Percentiles rank a stretch among this genome's conserved stretches.
Evolutionary conservation across 805 yeast species (phyloP).

Genomic region (Candida cerambycidarum): DNA sequence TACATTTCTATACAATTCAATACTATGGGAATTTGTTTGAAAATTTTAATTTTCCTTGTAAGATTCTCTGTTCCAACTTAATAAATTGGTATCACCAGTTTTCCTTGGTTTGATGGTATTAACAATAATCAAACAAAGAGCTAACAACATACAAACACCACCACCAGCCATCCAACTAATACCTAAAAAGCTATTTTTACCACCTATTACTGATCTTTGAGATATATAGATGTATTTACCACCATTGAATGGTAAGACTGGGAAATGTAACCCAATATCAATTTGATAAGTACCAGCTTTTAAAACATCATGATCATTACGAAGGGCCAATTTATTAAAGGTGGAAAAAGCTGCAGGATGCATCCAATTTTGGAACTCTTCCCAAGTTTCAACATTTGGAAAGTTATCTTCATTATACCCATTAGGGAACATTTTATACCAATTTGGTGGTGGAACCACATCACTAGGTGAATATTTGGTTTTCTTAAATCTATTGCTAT

Average conservation of each 20-base stretch:
- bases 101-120: conserved; percentile 67
- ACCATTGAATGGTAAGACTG: conserved; percentile 68
- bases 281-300: conserved; percentile 62
- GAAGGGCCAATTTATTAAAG: conserved; percentile 50
- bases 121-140: conserved; percentile 50
- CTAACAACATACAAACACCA: conserved; percentile 61
- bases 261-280: conserved; percentile 73
- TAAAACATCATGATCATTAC: conserved; percentile 59
- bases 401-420: conserved; percentile 44
- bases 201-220: conserved; percentile 73
- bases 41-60: conserved; percentile 5
- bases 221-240: conserved; percentile 65
- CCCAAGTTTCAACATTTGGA: conserved; percentile 46
- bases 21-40: background rate
- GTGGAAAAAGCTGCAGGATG: conserved; percentile 41
- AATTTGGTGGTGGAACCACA: conserved; percentile 46
- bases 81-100: conserved; percentile 65
- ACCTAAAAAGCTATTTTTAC: conserved; percentile 73
- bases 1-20: background rate
- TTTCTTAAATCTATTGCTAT: conserved; percentile 40
- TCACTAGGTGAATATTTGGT: conserved; percentile 38
- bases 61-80: conserved; percentile 67
- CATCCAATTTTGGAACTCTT: conserved; percentile 50
- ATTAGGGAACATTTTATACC: conserved; percentile 43
- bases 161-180: conserved; percentile 76